Evolutionary conservation across 441 rosid genomes (phyloP), one percentile per base, ranked within the genome.

Genomic region (Capsella rubella): DNA sequence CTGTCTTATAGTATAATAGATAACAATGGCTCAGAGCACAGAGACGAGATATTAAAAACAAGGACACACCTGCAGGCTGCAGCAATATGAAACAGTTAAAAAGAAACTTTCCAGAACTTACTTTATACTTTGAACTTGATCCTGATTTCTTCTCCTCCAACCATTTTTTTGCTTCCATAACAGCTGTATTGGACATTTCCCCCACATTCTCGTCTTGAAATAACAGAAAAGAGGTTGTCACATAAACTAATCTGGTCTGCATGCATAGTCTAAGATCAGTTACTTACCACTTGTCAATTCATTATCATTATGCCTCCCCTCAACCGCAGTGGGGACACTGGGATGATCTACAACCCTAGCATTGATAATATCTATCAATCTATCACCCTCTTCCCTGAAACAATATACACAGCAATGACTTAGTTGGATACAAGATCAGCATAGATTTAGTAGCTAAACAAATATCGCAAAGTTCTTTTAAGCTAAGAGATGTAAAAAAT

Each of bases 321-420:
- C 80, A 73, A 58, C 81, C 54, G 76, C 47, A 75, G 79, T 65
- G 40, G 74, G 71, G 74, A 46, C 46, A 46, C 57, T 40, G 28
- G 82, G 86, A 70, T 84, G 67, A 74, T 76, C 86, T 57, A 81
- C 84, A 74, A 90, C 87, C 82, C 98, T 87, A 14, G 99, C 84
- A 76, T 86, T 90, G 72, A 95, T 84, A 74, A 95, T 83, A 73
- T 73, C 69, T 42, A 78, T 88, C 58, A 95, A 78, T 80, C 84
- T 88, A 68, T 89, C 85, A 31, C 84, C 85, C 81, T 95, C 99
- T 78, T 92, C 95, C 94, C 98, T 95, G 89, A 78, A 69, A 79
- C 79, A 74, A 76, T 59, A 75, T 52, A 49, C 73, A 50, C 71
- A 79, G 51, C 74, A 76, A 64, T 75, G 60, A 28, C 47, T 57